These are phyloP conservation scores for Phaseolus lunatus DNA, from an alignment of 306 rosid species.

Conservation along the genomic window DNA sequence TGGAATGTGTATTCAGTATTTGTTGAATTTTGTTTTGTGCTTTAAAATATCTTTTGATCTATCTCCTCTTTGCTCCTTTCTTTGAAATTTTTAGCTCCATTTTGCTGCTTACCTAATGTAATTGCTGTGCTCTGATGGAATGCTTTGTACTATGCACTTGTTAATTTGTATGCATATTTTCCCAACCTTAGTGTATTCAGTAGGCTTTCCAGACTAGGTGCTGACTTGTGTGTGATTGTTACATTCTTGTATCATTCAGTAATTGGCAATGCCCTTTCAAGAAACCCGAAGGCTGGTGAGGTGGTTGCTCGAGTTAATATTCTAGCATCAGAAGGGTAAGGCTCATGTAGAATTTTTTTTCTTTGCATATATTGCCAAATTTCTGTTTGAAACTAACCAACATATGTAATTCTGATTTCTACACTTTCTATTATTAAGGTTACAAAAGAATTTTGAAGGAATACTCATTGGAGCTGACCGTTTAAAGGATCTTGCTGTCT, in stretches of 20 bases:
- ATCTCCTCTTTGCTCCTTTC: background rate
- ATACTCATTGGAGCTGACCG: slow-evolving; percentile 92
- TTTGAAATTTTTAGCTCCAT: slow-evolving; percentile 25
- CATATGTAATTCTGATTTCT: slow-evolving; percentile 43
- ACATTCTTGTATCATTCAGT: slow-evolving; percentile 57
- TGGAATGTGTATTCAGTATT: slow-evolving; percentile 22
- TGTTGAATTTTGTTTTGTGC: background rate
- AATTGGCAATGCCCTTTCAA: slow-evolving; percentile 91
- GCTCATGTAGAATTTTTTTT: slow-evolving; percentile 26
- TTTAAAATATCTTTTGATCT: slow-evolving; percentile 10
- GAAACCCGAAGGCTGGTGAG: slow-evolving; percentile 79
- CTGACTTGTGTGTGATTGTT: slow-evolving; percentile 44
- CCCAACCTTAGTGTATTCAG: background rate
- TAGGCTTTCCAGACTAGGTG: slow-evolving; percentile 11
- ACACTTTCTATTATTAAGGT: slow-evolving; percentile 54
- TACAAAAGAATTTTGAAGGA: slow-evolving; percentile 94
- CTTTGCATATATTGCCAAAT: background rate
- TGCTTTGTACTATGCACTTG: background rate
- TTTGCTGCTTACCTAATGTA: background rate
- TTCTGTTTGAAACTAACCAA: background rate
- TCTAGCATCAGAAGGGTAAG: slow-evolving; percentile 90
- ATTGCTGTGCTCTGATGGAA: slow-evolving; percentile 16
- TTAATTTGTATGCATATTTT: background rate
- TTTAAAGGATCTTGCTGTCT: slow-evolving; percentile 93
- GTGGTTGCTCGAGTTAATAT: slow-evolving; percentile 96